phyloP scores from a whole-genome alignment of 2,329 filamentous ascomycete genomes.

The Eutypella sp. region DNA sequence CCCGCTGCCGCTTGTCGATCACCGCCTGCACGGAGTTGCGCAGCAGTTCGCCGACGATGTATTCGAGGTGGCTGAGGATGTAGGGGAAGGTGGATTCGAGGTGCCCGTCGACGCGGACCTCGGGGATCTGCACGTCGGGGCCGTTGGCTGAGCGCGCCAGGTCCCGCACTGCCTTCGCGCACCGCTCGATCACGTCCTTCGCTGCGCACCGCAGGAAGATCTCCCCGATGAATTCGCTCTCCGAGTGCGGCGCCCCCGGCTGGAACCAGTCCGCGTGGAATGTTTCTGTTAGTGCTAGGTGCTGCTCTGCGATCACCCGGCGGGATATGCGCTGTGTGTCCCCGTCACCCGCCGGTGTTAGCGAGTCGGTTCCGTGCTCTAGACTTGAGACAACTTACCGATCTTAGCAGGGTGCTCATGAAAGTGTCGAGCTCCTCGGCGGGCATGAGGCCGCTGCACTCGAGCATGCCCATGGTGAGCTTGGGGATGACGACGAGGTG shows the following conservation, averaged over 20 bases:
- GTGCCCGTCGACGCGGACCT: constrained; percentile 80
- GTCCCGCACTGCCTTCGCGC: constrained; percentile 68
- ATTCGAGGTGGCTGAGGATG: constrained; percentile 92
- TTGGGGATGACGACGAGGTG: constrained; percentile 93
- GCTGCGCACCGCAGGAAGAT: constrained; percentile 93
- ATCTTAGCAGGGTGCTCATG: constrained; percentile 89
- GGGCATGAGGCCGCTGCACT: constrained; percentile 79
- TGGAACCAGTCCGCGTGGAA: constrained; percentile 90
- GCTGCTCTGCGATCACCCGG: constrained; percentile 94
- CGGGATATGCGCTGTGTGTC: constrained; percentile 76
- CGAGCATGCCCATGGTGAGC: constrained; percentile 87
- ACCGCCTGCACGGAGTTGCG: constrained; percentile 93
- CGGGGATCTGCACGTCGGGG: constrained; percentile 64
- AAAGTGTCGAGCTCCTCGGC: constrained; percentile 81
- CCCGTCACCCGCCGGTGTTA: not conserved
- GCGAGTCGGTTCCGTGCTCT: constrained; percentile 1
- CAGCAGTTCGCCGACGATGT: constrained; percentile 91
- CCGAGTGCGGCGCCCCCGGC: constrained; percentile 66
- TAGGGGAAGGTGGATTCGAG: constrained; percentile 90
- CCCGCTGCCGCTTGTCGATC: constrained; percentile 63
- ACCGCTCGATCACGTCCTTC: constrained; percentile 80
- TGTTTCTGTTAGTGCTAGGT: constrained; percentile 89
- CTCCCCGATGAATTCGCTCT: constrained; percentile 86
- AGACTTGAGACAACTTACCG: constrained; percentile 51
- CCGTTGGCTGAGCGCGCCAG: constrained; percentile 74